phyloP scores from a whole-genome alignment of 768 basidiomycete species.

The Suillus paluster region DNA sequence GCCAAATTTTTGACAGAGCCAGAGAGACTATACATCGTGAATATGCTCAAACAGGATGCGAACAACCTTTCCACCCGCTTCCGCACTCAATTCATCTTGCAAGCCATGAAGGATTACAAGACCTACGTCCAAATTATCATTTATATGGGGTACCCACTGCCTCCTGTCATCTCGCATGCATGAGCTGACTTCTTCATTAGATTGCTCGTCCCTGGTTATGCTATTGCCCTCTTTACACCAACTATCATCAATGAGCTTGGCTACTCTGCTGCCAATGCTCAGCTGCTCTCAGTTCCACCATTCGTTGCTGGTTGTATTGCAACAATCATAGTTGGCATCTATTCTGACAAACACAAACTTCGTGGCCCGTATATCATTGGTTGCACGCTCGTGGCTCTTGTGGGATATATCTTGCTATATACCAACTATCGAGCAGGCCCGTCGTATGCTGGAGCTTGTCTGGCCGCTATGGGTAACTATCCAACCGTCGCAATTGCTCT shows the following conservation, averaged over 20 bases:
- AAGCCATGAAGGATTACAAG: constrained; percentile 53
- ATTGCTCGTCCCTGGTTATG: constrained; percentile 50
- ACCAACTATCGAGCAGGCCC: constrained; percentile 25
- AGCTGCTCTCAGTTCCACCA: constrained; percentile 52
- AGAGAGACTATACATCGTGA: constrained; percentile 45
- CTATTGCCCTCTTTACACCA: constrained; percentile 54
- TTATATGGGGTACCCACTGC: constrained; percentile 43
- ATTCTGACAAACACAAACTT: constrained; percentile 46
- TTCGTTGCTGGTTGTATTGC: constrained; percentile 49
- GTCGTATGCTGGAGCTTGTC: constrained; percentile 50
- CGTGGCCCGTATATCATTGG: constrained; percentile 55
- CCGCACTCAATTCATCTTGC: constrained; percentile 48
- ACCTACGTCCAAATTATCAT: constrained; percentile 39
- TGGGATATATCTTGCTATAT: constrained; percentile 58
- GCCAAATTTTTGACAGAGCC: constrained; percentile 54
- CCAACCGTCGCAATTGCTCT: constrained; percentile 52
- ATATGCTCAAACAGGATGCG: constrained; percentile 48
- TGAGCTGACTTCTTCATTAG: constrained; percentile 23
- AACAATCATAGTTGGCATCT: constrained; percentile 46
- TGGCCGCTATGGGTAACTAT: constrained; percentile 57
- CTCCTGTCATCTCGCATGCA: constrained; percentile 6
- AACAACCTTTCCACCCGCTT: constrained; percentile 50
- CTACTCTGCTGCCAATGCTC: constrained; percentile 54
- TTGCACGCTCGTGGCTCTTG: constrained; percentile 45
- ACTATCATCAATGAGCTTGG: constrained; percentile 56